These are phyloP conservation scores for Xylaria flabelliformis DNA, from an alignment of 495 filamentous ascomycete genomes.

Conservation along the genomic window DNA sequence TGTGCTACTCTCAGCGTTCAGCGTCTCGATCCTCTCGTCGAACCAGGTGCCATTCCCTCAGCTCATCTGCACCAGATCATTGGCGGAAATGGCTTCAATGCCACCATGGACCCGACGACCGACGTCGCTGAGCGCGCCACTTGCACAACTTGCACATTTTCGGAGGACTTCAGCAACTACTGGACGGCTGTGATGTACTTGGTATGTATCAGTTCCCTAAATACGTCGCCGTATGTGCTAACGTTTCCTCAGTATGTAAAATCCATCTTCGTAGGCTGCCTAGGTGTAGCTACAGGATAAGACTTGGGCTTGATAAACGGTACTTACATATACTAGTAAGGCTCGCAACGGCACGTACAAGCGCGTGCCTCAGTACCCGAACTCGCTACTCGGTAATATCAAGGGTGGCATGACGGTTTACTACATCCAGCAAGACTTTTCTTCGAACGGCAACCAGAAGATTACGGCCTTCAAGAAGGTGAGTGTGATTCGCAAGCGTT, in stretches of 20 bases:
- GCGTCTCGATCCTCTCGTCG: conserved; percentile 48
- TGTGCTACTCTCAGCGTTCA: conserved; percentile 45
- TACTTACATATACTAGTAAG: conserved; percentile 37
- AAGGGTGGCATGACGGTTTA: conserved; percentile 55
- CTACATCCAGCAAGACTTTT: conserved; percentile 48
- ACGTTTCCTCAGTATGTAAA: conserved; percentile 24
- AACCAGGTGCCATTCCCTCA: conserved; percentile 41
- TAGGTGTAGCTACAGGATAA: conserved; percentile 17
- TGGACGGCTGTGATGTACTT: conserved; percentile 48
- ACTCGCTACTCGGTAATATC: conserved; percentile 39
- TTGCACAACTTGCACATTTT: conserved; percentile 47
- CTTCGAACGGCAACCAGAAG: conserved; percentile 47
- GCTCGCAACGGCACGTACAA: conserved; percentile 51
- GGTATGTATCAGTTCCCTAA: conserved; percentile 25
- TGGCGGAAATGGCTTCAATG: conserved; percentile 44
- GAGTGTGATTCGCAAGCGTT: conserved; percentile 28
- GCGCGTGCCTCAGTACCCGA: conserved; percentile 41
- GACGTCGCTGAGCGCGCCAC: conserved; percentile 37
- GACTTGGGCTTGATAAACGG: conserved; percentile 19
- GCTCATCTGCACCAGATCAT: conserved; percentile 45
- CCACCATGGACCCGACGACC: conserved; percentile 39
- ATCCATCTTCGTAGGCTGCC: conserved; percentile 16
- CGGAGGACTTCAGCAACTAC: conserved; percentile 49
- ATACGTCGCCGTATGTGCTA: conserved; percentile 17
- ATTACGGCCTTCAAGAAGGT: conserved; percentile 52